These are phyloP conservation scores for Xylaria multiplex DNA, from an alignment of 2,329 filamentous ascomycete genomes.

Conservation along the genomic window DNA sequence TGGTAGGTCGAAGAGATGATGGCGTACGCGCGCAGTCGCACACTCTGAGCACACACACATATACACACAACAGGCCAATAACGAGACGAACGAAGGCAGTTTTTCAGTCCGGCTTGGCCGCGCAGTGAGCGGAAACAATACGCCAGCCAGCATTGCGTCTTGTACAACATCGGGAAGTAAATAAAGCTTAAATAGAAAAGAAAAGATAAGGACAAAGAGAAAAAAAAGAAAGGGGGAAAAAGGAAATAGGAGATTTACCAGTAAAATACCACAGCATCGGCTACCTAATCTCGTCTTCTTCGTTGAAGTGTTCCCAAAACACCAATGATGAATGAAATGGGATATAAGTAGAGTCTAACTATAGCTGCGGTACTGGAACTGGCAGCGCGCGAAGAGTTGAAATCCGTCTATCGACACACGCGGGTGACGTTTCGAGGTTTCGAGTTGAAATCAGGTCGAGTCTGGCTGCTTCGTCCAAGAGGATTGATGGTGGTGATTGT, in stretches of 20 bases:
- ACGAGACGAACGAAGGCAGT: constrained; percentile 10
- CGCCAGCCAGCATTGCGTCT: constrained; percentile 29
- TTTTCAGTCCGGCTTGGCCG: constrained; percentile 18
- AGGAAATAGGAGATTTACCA: constrained; percentile 5
- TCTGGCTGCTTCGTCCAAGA: neutral
- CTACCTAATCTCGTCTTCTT: neutral
- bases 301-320: neutral
- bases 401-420: neutral
- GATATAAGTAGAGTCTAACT: neutral
- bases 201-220: neutral
- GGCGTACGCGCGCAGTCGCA: constrained; percentile 23
- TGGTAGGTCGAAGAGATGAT: constrained; percentile 22
- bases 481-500: too few relatives aligned
- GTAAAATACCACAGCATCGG: neutral
- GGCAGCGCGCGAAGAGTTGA: neutral
- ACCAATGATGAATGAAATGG: neutral
- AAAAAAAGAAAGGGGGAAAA: constrained; percentile 1
- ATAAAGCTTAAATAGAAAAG: constrained; percentile 30
- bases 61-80: constrained; percentile 24
- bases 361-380: neutral
- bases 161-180: constrained; percentile 37
- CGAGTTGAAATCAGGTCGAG: neutral
- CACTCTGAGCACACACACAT: constrained; percentile 22
- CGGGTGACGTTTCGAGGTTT: neutral
- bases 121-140: constrained; percentile 27